A percentile compares a stretch with the other conserved stretches of the same genome.
Conservation (phyloP, 495 filamentous ascomycete genomes). For the Aspergillus homomorphus region DNA sequence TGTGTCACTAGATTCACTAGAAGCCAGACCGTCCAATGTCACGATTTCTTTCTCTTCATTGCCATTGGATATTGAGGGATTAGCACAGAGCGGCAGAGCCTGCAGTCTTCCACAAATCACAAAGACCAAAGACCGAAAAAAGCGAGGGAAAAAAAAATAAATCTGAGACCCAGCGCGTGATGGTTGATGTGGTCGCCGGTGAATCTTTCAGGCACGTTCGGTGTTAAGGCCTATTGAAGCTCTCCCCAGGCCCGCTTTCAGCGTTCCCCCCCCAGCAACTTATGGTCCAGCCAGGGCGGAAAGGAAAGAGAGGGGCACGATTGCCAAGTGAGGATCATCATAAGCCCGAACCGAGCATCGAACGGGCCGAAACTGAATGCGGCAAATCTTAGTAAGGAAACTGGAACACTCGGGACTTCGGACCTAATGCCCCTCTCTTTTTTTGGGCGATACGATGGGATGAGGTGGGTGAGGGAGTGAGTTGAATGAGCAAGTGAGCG, state of each 20-base stretch:
- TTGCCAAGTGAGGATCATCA: background rate
- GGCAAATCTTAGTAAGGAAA: background rate
- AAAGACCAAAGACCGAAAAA: background rate
- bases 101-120: background rate
- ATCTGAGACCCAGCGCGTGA: constrained; percentile 17
- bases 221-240: background rate
- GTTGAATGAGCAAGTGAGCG: too few relatives aligned
- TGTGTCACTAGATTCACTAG: background rate
- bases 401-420: too few relatives aligned
- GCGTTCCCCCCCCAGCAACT: background rate
- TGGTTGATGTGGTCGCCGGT: constrained; percentile 18
- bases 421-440: too few relatives aligned
- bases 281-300: background rate
- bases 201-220: constrained; percentile 12
- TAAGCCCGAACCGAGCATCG: background rate
- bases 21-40: background rate
- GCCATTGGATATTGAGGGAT: background rate
- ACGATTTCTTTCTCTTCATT: background rate
- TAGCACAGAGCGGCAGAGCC: background rate
- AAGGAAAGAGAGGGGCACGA: background rate
- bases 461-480: too few relatives aligned
- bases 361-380: background rate
- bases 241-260: background rate
- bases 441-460: too few relatives aligned
- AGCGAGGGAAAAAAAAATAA: background rate